Evolutionary conservation across 257 asterid species (phyloP), one percentile per base, ranked within the genome.

Genomic region (Solanum verrucosum): DNA sequence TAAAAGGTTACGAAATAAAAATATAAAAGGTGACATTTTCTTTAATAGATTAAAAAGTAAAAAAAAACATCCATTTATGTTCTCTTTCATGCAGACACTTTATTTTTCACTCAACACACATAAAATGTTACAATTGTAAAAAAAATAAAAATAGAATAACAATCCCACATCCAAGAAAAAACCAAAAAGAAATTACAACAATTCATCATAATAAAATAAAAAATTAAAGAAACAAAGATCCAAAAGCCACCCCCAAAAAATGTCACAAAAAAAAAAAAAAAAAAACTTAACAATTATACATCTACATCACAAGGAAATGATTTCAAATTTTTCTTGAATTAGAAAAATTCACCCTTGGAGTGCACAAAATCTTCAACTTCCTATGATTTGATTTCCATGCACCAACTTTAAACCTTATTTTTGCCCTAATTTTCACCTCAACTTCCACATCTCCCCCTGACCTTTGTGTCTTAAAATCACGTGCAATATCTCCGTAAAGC

Each of bases 391-490:
- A 91, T 87, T 95, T 96, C 56, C 93, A 89, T 7, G 84, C 87
- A 21, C 99, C 99, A 12, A 96, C 88, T 92, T 94, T 95, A 44
- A 93, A 78, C 91, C 99, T 90, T n/a, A 97, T 93, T 81, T 92
- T 93, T 6, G 96, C 98, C 93, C 92, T 90, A 23, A 97, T 75
- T 14, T 89, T 89, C 23, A 96, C 89, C 34, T 92, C 93, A 90
- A 97, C 83, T 33, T 86, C 91, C 44, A 93, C 87, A 20, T 87
- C 86, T 12, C 98, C 98, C 9, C 95, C 88, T 21, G 85, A 70
- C 83, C 88, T 90, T 88, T 96, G 95, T 91, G 88, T 89, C 87
- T 37, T 92, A 91, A 97, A 25, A 70, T 95, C 95, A 87, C 90
- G 92, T 9, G 93, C 94, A 88, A 89, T 92, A 0, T 93, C 92